These are phyloP conservation scores for Citrus mangshanensis DNA, from an alignment of 345 rosid genomes.

Conservation along the genomic window DNA sequence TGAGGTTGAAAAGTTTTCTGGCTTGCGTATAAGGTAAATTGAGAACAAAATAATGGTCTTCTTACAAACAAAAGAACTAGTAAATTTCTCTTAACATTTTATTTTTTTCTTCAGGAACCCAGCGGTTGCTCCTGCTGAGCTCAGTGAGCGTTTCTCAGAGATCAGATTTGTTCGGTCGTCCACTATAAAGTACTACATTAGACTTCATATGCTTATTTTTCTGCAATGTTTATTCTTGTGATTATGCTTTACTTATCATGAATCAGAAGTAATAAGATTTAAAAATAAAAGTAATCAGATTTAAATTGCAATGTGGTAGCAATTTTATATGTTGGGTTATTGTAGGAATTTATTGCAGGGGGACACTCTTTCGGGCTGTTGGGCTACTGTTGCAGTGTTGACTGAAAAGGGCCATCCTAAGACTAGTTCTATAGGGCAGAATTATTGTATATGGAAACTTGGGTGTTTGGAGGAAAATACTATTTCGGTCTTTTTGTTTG, in stretches of 20 bases:
- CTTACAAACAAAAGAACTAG: background rate
- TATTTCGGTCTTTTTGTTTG: constrained; percentile 81
- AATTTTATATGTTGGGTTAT: constrained; percentile 12
- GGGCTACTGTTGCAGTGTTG: constrained; percentile 88
- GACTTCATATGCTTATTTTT: background rate
- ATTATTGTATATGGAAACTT: constrained; percentile 68
- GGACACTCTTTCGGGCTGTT: constrained; percentile 74
- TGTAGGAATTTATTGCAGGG: constrained; percentile 71
- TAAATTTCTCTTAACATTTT: background rate
- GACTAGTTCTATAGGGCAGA: constrained; percentile 77
- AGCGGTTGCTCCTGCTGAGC: constrained; percentile 51
- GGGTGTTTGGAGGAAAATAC: constrained; percentile 60
- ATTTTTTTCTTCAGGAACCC: constrained; percentile 50
- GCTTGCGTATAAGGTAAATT: constrained; percentile 75
- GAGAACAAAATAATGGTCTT: background rate
- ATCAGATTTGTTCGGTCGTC: constrained; percentile 75
- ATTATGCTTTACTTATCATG: background rate
- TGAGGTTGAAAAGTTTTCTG: constrained; percentile 74
- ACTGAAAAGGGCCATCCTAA: constrained; percentile 69
- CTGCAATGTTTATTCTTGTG: background rate
- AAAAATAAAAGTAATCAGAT: background rate
- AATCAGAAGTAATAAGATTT: background rate
- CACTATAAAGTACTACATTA: constrained; percentile 51
- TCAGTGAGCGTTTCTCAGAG: constrained; percentile 63
- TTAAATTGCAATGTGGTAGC: background rate